Percentiles rank a stretch among this genome's conserved stretches.
Evolutionary conservation across 2,329 filamentous ascomycete genomes (phyloP).

Genomic region (Fusarium sp.): DNA sequence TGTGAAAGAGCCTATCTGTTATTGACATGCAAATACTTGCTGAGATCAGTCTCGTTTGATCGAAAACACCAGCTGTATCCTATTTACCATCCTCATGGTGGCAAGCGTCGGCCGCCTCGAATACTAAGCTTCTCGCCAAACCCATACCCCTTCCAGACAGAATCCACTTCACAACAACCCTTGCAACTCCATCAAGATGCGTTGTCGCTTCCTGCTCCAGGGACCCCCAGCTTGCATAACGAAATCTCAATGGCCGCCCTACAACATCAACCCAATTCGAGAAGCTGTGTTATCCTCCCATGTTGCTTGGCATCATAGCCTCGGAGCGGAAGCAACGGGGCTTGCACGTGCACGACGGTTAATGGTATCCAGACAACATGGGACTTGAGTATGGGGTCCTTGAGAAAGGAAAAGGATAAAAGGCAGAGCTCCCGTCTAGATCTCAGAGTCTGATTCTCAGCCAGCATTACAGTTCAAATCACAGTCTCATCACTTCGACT

Average conservation of each 20-base stretch:
- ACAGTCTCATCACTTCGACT: not conserved
- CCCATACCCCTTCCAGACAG: not conserved
- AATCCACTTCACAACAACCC: not conserved
- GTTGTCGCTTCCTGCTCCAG: not conserved
- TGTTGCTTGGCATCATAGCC: not conserved
- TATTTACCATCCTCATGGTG: not conserved
- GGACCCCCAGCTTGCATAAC: not conserved
- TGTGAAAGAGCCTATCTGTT: not conserved
- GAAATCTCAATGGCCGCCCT: not conserved
- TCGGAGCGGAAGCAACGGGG: not conserved
- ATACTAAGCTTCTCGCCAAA: not conserved
- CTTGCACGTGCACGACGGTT: not conserved
- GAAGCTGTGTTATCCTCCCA: not conserved
- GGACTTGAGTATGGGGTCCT: no score
- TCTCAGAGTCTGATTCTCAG: not conserved
- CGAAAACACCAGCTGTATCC: no score
- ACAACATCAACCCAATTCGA: not conserved
- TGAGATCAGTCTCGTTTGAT: no score
- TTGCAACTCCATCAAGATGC: not conserved
- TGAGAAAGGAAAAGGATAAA: not conserved
- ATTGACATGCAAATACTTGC: not conserved
- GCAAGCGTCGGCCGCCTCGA: not conserved
- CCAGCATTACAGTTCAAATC: not conserved
- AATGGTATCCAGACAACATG: not conserved
- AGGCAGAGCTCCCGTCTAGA: not conserved